These are phyloP conservation scores for Mycena crocata DNA, from an alignment of 768 basidiomycete species.

Conservation along the genomic window DNA sequence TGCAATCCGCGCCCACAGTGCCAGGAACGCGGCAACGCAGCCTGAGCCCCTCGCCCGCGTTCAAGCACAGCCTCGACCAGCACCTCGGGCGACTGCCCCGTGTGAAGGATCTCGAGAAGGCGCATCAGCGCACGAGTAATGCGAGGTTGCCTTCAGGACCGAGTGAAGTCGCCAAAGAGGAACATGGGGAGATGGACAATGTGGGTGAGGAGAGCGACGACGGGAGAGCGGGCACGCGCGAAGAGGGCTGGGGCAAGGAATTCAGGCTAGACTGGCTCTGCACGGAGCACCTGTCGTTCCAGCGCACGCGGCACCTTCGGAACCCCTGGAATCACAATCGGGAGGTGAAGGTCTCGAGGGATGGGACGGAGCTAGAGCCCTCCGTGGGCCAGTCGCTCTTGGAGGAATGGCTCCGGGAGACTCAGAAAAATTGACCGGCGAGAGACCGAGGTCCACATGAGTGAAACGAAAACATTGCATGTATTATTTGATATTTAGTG, in stretches of 20 bases:
- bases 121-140: slow-evolving; percentile 39
- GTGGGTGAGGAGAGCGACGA: neutral
- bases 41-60: slow-evolving; percentile 41
- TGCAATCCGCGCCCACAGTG: slow-evolving; percentile 65
- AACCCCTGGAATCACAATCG: slow-evolving; percentile 94
- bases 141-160: neutral
- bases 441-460: too few relatives aligned
- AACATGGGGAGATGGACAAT: neutral
- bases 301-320: slow-evolving; percentile 79
- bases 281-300: slow-evolving; percentile 78
- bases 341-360: slow-evolving; percentile 84
- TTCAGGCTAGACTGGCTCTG: slow-evolving; percentile 89
- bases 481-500: too few relatives aligned
- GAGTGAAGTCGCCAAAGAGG: too few relatives aligned
- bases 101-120: slow-evolving; percentile 44
- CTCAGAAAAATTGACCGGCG: too few relatives aligned
- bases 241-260: slow-evolving; percentile 72
- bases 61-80: slow-evolving; percentile 48
- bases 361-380: slow-evolving; percentile 94
- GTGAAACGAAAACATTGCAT: too few relatives aligned
- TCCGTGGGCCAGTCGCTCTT: slow-evolving; percentile 72
- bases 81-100: neutral
- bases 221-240: slow-evolving; percentile 34
- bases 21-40: slow-evolving; percentile 50
- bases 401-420: slow-evolving; percentile 86